Conservation (phyloP, 2,329 filamentous ascomycete species). For the Knoxdaviesia proteae region DNA sequence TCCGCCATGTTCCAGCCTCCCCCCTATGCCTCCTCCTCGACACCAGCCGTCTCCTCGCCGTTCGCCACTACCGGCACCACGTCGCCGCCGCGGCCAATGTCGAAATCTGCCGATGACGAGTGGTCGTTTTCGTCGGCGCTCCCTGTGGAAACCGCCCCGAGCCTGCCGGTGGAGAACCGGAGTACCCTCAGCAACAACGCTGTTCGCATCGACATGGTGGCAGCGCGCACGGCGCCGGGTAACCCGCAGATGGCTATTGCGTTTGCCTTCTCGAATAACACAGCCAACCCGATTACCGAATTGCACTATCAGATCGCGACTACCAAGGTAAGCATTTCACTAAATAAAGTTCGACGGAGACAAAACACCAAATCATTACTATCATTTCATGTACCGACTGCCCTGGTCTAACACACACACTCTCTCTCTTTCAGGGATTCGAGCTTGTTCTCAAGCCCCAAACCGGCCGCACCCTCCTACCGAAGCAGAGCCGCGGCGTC, state of each 20-base stretch:
- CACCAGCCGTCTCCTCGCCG: conserved; percentile 13
- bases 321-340: conserved; percentile 46
- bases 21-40: conserved; percentile 6
- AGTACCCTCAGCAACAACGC: conserved; percentile 47
- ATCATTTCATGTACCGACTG: background rate
- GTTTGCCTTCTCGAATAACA: conserved; percentile 71
- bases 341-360: background rate
- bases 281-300: conserved; percentile 47
- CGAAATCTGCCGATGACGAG: conserved; percentile 51
- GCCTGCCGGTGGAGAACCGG: conserved; percentile 38
- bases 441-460: conserved; percentile 69
- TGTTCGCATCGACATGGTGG: conserved; percentile 54
- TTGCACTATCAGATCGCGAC: conserved; percentile 85
- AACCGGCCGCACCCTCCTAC: conserved; percentile 53
- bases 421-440: conserved; percentile 37
- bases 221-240: conserved; percentile 34
- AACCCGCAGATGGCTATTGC: conserved; percentile 43
- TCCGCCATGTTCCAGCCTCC: conserved; percentile 9
- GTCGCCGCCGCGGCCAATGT: conserved; percentile 13
- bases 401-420: conserved; percentile 5
- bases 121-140: conserved; percentile 85
- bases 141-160: conserved; percentile 30
- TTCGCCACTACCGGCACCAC: conserved; percentile 8
- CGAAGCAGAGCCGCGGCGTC: conserved; percentile 54
- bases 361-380: conserved; percentile 3